Evolutionary conservation across 495 filamentous ascomycete genomes (phyloP), one percentile per base, ranked within the genome.

Genomic region (Cladorrhinum samala): DNA sequence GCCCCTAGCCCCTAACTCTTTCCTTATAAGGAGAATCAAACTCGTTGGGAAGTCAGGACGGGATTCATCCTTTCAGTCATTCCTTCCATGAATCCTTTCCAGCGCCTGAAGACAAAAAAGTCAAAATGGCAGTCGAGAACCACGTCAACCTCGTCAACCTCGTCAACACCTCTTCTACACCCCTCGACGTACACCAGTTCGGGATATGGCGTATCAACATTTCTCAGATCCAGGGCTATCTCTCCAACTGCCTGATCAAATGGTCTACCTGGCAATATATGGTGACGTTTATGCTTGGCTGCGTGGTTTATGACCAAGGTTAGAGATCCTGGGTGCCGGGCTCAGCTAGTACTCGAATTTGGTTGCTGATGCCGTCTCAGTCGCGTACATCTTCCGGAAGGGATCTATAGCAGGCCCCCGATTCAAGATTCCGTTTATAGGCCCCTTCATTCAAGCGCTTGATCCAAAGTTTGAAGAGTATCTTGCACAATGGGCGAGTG

Each of bases 361-460:
- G n/a, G n/a, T n/a, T n/a, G n/a, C n/a, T n/a, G n/a, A n/a, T n/a
- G n/a, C n/a, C n/a, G n/a, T n/a, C n/a, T n/a, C n/a, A n/a, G n/a
- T 85, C 70, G 84, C 77, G 63, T 96, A 95, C 68, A 77, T 91
- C 62, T 83, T 77, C 65, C 80, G 86, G 51, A 96, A 95, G 70
- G 89, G 88, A 27, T 77, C 80, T 3, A 92, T 96, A 62, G 78
- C 81, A 44, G 91, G 91, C 9, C 88, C 89, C 14, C 55, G 77
- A 45, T 87, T 79, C 72, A 96, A 96, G 69, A 76, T 88, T 30
- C 91, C 91, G 2, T 91, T 96, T 64, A 91, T 95, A 72, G 91
- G 91, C 18, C 91, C 91, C 3, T 96, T 96, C 68, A 74, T 95
- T 36, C 72, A 92, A 65, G 92, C 89, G 14, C 76, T 96, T 50